Conservation (phyloP, 2,329 filamentous ascomycete genomes). For the Neodidymelliopsis sp. region DNA sequence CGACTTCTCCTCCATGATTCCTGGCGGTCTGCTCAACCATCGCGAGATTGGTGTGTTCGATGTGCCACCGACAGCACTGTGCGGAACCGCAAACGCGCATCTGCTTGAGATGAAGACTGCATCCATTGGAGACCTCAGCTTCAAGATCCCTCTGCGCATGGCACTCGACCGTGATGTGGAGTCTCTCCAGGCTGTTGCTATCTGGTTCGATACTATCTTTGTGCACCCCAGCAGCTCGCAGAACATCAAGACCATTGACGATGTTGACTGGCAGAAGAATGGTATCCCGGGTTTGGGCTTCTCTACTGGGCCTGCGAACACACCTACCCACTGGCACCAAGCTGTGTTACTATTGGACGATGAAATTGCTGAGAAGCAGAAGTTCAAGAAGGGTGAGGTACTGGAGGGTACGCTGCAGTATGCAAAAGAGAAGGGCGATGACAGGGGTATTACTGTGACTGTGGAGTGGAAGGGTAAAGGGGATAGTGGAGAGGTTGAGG, state of each 20-base stretch:
- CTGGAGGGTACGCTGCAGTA: slow-evolving; percentile 75
- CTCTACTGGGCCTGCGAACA: slow-evolving; percentile 80
- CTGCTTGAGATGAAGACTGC: slow-evolving; percentile 79
- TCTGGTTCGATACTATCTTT: slow-evolving; percentile 97
- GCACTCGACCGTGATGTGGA: slow-evolving; percentile 69
- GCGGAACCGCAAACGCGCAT: slow-evolving; percentile 70
- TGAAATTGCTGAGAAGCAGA: slow-evolving; percentile 55
- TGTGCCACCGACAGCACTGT: slow-evolving; percentile 37
- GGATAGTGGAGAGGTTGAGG: slow-evolving; percentile 35
- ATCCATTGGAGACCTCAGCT: slow-evolving; percentile 75
- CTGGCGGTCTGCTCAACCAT: slow-evolving; percentile 78
- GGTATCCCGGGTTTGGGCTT: slow-evolving; percentile 74
- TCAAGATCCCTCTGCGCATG: slow-evolving; percentile 72
- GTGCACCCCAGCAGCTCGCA: slow-evolving; percentile 60
- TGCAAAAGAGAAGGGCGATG: slow-evolving; percentile 63
- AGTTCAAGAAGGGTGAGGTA: slow-evolving; percentile 64
- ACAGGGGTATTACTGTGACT: slow-evolving; percentile 50
- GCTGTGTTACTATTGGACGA: slow-evolving; percentile 75
- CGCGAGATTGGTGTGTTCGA: slow-evolving; percentile 44
- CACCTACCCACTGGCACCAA: slow-evolving; percentile 90
- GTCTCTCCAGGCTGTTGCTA: slow-evolving; percentile 81
- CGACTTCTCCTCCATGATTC: slow-evolving; percentile 90
- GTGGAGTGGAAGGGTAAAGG: slow-evolving; percentile 49
- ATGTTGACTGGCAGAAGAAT: slow-evolving; percentile 67
- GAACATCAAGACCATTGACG: slow-evolving; percentile 55